phyloP scores from a whole-genome alignment of 1,284 basidiomycete species.

The Tausonia pullulans region DNA sequence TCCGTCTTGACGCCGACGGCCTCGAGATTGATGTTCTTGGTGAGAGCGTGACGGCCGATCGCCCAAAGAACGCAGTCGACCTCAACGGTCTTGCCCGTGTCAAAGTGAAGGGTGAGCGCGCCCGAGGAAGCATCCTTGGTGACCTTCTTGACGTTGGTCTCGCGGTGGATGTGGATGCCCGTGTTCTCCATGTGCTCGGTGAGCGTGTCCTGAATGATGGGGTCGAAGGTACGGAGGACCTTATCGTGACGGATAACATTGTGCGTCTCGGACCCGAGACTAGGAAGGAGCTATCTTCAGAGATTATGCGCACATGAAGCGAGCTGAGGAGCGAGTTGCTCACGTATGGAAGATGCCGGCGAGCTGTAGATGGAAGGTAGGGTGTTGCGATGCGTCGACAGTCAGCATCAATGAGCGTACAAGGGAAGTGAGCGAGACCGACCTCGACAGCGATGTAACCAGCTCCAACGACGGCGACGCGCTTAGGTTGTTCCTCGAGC shows the following conservation, averaged over 20 bases:
- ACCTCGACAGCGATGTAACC: slow-evolving; percentile 92
- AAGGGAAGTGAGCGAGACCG: slow-evolving; percentile 27
- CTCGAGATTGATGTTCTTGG: slow-evolving; percentile 65
- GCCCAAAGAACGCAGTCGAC: slow-evolving; percentile 90
- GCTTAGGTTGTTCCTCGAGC: slow-evolving; percentile 76
- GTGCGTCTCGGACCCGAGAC: slow-evolving; percentile 77
- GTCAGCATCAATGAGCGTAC: slow-evolving; percentile 21
- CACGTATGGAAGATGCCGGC: slow-evolving; percentile 79
- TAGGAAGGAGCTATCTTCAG: background rate
- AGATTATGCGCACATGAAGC: slow-evolving; percentile 68
- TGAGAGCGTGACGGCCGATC: slow-evolving; percentile 77
- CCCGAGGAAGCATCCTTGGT: slow-evolving; percentile 50
- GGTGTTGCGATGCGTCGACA: background rate
- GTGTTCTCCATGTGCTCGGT: slow-evolving; percentile 90
- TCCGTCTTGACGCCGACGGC: slow-evolving; percentile 65
- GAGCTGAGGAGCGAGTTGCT: slow-evolving; percentile 63
- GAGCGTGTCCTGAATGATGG: slow-evolving; percentile 69
- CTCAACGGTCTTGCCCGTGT: slow-evolving; percentile 62
- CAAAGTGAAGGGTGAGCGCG: slow-evolving; percentile 55
- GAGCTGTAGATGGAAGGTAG: slow-evolving; percentile 32
- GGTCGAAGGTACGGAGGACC: slow-evolving; percentile 88
- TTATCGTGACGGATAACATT: slow-evolving; percentile 79
- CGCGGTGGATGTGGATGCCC: slow-evolving; percentile 76
- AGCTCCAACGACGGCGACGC: slow-evolving; percentile 87
- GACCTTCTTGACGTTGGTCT: slow-evolving; percentile 62